Conservation (phyloP, 208 protist genomes). For the Sergeia podlipaevii region DNA sequence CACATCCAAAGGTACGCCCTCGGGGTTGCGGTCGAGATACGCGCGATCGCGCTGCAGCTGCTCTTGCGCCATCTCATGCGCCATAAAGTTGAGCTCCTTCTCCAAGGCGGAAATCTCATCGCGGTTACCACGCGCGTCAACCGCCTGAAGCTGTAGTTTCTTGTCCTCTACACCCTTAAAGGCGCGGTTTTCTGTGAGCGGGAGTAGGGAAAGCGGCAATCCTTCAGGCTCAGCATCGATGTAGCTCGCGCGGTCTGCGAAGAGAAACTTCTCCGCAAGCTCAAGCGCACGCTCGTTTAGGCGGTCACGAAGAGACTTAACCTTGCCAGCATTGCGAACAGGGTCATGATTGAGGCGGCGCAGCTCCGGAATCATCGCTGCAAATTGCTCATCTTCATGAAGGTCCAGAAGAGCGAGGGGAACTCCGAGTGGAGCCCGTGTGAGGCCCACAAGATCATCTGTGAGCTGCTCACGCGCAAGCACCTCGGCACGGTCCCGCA, state of each 20-base stretch:
- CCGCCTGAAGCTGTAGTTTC: constrained; percentile 28
- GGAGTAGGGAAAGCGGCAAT: constrained; percentile 36
- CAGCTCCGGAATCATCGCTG: constrained; percentile 41
- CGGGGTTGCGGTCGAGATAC: constrained; percentile 56
- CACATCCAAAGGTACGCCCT: constrained; percentile 49
- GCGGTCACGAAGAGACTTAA: constrained; percentile 36
- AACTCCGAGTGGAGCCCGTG: constrained; percentile 51
- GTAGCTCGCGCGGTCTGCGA: constrained; percentile 53
- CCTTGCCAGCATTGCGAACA: constrained; percentile 33
- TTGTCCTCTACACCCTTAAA: constrained; percentile 57
- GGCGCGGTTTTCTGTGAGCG: constrained; percentile 42
- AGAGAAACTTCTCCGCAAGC: constrained; percentile 50
- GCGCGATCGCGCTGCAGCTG: constrained; percentile 47
- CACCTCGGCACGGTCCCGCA: constrained; percentile 48
- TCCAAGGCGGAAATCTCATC: constrained; percentile 39
- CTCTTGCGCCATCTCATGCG: constrained; percentile 44
- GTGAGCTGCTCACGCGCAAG: constrained; percentile 45
- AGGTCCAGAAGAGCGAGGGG: constrained; percentile 61
- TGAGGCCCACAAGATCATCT: constrained; percentile 50
- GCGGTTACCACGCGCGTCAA: constrained; percentile 15
- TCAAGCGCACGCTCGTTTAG: constrained; percentile 41
- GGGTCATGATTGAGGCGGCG: constrained; percentile 64
- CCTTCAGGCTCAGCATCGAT: constrained; percentile 53
- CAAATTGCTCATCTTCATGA: constrained; percentile 48
- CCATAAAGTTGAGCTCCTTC: constrained; percentile 43